A percentile compares a stretch with the other conserved stretches of the same genome.
Evolutionary conservation across 2,329 filamentous ascomycete species (phyloP).

Genomic region (Epichloe bromicola): DNA sequence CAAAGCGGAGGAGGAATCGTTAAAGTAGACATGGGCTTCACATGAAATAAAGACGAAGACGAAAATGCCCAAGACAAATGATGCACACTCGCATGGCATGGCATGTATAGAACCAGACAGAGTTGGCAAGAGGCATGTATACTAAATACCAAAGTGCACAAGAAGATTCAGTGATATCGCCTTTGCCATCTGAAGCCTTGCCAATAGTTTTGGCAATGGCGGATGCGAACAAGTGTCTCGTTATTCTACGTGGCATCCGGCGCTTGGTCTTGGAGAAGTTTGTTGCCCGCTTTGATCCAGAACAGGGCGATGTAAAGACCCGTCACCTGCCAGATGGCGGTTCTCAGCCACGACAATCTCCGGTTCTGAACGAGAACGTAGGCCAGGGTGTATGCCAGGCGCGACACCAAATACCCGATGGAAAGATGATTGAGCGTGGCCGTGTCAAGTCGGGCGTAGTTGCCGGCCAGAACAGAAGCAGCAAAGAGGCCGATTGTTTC

Average conservation of each 20-base stretch:
- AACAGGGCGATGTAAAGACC: conserved; percentile 21
- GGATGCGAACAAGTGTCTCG: too few relatives aligned
- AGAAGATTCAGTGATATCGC: too few relatives aligned
- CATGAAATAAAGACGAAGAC: not conserved
- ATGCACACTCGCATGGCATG: too few relatives aligned
- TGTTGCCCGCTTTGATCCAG: conserved; percentile 28
- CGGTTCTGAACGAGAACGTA: conserved; percentile 32
- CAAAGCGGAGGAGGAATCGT: not conserved
- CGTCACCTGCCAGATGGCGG: conserved; percentile 24
- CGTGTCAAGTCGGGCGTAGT: conserved; percentile 25
- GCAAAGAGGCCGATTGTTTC: conserved; percentile 32
- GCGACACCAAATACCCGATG: conserved; percentile 26
- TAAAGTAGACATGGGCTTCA: not conserved
- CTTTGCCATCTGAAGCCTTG: too few relatives aligned
- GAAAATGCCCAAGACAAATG: not conserved
- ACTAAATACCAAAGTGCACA: too few relatives aligned
- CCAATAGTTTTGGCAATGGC: too few relatives aligned
- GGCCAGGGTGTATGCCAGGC: conserved; percentile 26
- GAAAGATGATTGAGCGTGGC: conserved; percentile 26
- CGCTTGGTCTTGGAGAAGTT: not conserved
- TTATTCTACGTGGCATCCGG: too few relatives aligned
- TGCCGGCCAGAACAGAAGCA: conserved; percentile 31
- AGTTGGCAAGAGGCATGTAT: not conserved
- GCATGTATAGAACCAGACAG: not conserved
- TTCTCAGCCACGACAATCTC: conserved; percentile 24